These are phyloP conservation scores for Quambalaria eucalypti DNA, from an alignment of 1,284 basidiomycete genomes.

Conservation along the genomic window DNA sequence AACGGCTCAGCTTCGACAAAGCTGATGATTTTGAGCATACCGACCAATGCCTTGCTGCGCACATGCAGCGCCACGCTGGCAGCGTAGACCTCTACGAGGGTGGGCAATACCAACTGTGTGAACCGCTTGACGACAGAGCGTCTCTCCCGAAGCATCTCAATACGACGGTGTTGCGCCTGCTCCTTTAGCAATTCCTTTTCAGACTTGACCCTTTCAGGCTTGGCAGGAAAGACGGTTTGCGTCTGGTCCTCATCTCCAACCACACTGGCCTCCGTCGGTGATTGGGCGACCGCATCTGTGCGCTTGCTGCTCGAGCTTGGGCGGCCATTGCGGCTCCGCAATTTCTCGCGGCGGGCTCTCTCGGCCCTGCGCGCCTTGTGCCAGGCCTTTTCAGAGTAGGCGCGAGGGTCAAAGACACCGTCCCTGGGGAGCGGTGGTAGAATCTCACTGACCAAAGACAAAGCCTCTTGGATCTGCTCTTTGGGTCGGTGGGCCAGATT, in stretches of 20 bases:
- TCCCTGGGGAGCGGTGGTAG: conserved; percentile 53
- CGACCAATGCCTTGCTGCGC: conserved; percentile 31
- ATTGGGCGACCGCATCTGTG: conserved; percentile 1
- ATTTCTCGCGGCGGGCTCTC: conserved; percentile 2
- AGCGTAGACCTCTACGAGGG: conserved; percentile 40
- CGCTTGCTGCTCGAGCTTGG: not conserved
- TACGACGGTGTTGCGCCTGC: conserved; percentile 24
- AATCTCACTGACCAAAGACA: conserved; percentile 35
- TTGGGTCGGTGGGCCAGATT: conserved; percentile 91
- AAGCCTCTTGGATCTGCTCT: conserved; percentile 53
- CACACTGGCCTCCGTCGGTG: conserved; percentile 9
- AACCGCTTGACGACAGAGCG: conserved; percentile 34
- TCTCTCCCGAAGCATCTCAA: conserved; percentile 30
- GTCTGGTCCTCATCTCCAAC: conserved; percentile 3
- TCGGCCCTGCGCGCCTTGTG: conserved; percentile 47
- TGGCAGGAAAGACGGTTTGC: conserved; percentile 9
- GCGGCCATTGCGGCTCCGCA: not conserved
- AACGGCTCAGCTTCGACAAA: conserved; percentile 37
- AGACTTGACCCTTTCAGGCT: conserved; percentile 17
- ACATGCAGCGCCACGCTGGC: conserved; percentile 36
- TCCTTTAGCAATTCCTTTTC: conserved; percentile 25
- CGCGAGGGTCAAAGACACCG: conserved; percentile 83
- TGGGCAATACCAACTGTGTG: conserved; percentile 38
- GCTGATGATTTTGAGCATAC: conserved; percentile 39
- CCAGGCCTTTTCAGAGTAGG: conserved; percentile 73